Evolutionary conservation across 1,139 yeast species (phyloP), one percentile per base, ranked within the genome.

Genomic region (Kodamaea arcana): DNA sequence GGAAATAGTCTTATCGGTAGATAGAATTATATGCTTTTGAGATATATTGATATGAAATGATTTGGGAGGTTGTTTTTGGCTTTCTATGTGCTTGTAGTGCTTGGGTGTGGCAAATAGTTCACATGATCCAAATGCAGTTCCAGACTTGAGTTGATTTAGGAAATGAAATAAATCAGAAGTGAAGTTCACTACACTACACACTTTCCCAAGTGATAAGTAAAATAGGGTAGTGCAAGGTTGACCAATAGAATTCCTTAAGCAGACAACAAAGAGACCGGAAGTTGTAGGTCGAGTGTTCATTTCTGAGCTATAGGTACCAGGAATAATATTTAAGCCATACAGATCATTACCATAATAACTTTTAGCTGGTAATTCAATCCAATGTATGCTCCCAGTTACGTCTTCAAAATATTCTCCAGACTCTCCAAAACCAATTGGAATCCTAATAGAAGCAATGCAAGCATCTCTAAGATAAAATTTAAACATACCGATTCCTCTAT

Each of bases 401-500:
- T 18, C 22, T 6, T 18, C 22, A 18, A 18, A 14, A 4, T 14
- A 25, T 12, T 30, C 23, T n/a, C 6, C 25, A 29, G 32, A 33
- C n/a, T 35, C 33, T 18, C 22, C 22, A 18, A 18, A 18, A 18
- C 22, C 9, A 18, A 18, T 36, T 18, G 35, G 38, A 9, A 36
- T 20, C 15, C 22, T 24, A 11, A 36, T 26, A 5, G 31, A 13
- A 12, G 30, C 15, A 1, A 30, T 35, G 10, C 30, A 22, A 3
- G n/a, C 12, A 11, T 24, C 24, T n/a, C 28, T 20, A 15, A 32
- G 25, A 16, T 36, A 33, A 24, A 36, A 30, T 10, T 18, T 20
- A n/a, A 36, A 24, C 12, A 29, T 33, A 24, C 34, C 29, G 5
- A 28, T 24, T 10, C 33, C 30, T 16, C 27, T 17, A 16, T 37